Evolutionary conservation across 2,329 filamentous ascomycete genomes (phyloP), one percentile per base, ranked within the genome.

Genomic region (Phymatotrichopsis omnivora): DNA sequence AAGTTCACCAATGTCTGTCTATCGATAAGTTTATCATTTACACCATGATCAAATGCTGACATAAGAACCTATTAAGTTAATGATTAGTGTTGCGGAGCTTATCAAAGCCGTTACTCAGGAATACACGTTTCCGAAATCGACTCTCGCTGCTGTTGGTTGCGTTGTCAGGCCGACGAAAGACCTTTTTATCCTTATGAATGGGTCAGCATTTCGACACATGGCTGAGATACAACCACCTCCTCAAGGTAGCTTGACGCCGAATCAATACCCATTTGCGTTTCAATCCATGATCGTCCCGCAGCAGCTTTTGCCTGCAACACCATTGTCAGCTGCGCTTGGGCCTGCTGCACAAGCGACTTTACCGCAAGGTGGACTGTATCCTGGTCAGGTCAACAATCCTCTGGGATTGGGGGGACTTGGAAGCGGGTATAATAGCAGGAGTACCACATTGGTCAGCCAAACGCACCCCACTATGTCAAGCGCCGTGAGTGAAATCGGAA

Each of bases 141-240:
- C 52, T 11, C 47, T 57, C 7, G 46, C 51, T 14, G 56, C 55
- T 6, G 55, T 58, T 16, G 57, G 56, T 4, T 53, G 56, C 5
- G 57, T 59, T 5, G 53, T 57, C 10, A 47, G 57, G 14, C 51
- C 54, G 7, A 58, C 57, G n/a, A 59, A 58, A 35, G 56, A 58
- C n/a, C 52, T 59, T 25, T 57, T 55, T 7, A 56, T 59, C 34
- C 47, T 57, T 17, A 51, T 58, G 42, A 53, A 55, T 16, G 53
- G 52, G 24, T 56, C 57, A 12, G 50, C 54, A 5, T 56, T 59
- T 32, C 55, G 57, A 10, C 47, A 47, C 22, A 43, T 55, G 30
- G 53, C 52, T 17, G 56, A 58, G n/a, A 38, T 42, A 7, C 38
- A 37, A 6, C 49, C 51, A 10, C 32, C 44, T 12, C 31, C 48